Conservation (phyloP, 805 yeast genomes). For the Spathaspora boniae region DNA sequence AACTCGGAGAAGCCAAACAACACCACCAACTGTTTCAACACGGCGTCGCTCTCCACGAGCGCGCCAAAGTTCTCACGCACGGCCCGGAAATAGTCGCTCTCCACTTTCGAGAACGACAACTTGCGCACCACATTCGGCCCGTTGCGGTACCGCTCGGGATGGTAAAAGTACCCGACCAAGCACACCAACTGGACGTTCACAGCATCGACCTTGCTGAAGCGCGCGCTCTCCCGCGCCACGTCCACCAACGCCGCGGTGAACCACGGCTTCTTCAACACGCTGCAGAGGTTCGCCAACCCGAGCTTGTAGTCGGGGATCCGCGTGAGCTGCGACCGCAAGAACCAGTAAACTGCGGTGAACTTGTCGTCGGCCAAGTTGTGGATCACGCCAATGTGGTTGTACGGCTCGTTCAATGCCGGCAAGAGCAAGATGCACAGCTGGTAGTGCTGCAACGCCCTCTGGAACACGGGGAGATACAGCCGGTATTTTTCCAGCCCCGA, state of each 20-base stretch:
- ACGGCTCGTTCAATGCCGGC: slow-evolving; percentile 69
- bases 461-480: slow-evolving; percentile 29
- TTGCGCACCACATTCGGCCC: slow-evolving; percentile 20
- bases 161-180: slow-evolving; percentile 40
- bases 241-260: slow-evolving; percentile 25
- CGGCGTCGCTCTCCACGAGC: slow-evolving; percentile 12
- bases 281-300: slow-evolving; percentile 46
- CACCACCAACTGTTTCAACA: slow-evolving; percentile 22
- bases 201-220: slow-evolving; percentile 12
- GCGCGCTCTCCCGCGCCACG: slow-evolving; percentile 11
- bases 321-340: slow-evolving; percentile 54
- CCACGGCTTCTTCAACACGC: slow-evolving; percentile 34
- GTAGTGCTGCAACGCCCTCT: slow-evolving; percentile 33
- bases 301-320: slow-evolving; percentile 44
- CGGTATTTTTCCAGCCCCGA: slow-evolving; percentile 29
- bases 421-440: slow-evolving; percentile 51
- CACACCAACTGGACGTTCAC: slow-evolving; percentile 27
- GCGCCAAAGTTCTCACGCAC: slow-evolving; percentile 11
- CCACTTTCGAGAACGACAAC: slow-evolving; percentile 21
- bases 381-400: slow-evolving; percentile 54
- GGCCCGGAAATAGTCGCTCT: slow-evolving; percentile 19
- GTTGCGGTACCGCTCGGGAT: slow-evolving; percentile 30
- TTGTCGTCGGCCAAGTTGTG: slow-evolving; percentile 40
- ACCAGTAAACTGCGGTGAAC: slow-evolving; percentile 48
- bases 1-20: slow-evolving; percentile 20